Conservation (phyloP, 805 yeast genomes). For the Cyberlindnera suaveolens region DNA sequence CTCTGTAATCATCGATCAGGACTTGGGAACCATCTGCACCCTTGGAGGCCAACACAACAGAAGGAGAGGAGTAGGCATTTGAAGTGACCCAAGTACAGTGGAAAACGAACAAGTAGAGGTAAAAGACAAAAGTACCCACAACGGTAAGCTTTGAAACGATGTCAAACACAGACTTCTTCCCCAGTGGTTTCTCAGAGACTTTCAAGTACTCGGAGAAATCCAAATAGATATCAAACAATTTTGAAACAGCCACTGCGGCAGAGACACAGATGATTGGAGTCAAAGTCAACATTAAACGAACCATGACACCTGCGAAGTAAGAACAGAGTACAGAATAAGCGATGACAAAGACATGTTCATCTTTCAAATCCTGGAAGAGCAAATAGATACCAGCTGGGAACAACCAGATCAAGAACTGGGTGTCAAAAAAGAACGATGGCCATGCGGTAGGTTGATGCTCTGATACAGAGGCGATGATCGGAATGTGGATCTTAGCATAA, state of each 20-base stretch:
- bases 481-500: constrained; percentile 96
- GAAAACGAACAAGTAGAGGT: constrained; percentile 74
- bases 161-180: constrained; percentile 12
- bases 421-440: constrained; percentile 96
- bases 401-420: constrained; percentile 89
- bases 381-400: constrained; percentile 97
- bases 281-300: constrained; percentile 91
- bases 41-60: constrained; percentile 85
- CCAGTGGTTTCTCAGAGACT: constrained; percentile 4
- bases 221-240: constrained; percentile 75
- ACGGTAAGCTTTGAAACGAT: constrained; percentile 57
- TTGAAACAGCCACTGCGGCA: constrained; percentile 84
- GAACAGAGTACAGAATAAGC: constrained; percentile 91
- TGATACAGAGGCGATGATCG: constrained; percentile 96
- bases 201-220: constrained; percentile 41
- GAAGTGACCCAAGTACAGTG: constrained; percentile 98
- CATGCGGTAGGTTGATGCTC: constrained; percentile 99
- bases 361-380: constrained; percentile 80
- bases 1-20: constrained; percentile 94
- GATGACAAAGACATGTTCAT: constrained; percentile 90
- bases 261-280: constrained; percentile 95
- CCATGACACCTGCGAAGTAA: constrained; percentile 99
- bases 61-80: constrained; percentile 93
- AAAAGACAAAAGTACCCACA: constrained; percentile 59
- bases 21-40: constrained; percentile 79